Percentiles rank a stretch among this genome's conserved stretches.
Evolutionary conservation across 1,139 yeast species (phyloP).

Genomic region (Lodderomyces parapsilosis): DNA sequence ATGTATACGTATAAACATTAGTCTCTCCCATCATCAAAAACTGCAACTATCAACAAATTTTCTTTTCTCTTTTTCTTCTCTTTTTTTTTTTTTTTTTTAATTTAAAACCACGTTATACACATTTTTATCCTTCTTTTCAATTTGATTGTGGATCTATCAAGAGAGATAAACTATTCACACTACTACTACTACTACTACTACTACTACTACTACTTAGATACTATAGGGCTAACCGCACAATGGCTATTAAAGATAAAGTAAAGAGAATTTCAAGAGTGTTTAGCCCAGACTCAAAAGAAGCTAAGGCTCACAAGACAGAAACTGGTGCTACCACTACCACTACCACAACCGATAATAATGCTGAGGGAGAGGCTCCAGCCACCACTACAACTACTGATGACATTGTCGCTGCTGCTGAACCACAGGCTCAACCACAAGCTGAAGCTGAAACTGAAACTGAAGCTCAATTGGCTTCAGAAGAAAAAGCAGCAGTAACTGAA

Average conservation of each 20-base stretch:
- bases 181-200: no score
- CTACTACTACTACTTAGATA: background rate
- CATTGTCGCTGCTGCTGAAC: slow-evolving; percentile 12
- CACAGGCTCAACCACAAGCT: slow-evolving; percentile 10
- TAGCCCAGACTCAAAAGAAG: slow-evolving; percentile 22
- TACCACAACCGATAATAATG: slow-evolving; percentile 15
- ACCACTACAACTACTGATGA: slow-evolving; percentile 15
- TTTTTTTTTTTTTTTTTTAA: no score
- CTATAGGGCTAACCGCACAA: slow-evolving; percentile 13
- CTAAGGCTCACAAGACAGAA: slow-evolving; percentile 14
- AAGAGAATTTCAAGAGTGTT: slow-evolving; percentile 48
- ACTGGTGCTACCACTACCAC: slow-evolving; percentile 13
- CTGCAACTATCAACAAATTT: no score
- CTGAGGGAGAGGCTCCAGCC: slow-evolving; percentile 12
- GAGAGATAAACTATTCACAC: no score
- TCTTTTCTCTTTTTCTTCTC: no score
- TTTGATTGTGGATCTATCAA: no score
- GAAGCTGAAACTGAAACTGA: slow-evolving; percentile 16
- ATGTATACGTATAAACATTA: background rate
- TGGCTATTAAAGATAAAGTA: slow-evolving; percentile 48
- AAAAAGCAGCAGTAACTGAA: slow-evolving; percentile 9
- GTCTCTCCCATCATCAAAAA: no score
- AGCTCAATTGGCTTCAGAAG: slow-evolving; percentile 13
- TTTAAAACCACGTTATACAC: no score
- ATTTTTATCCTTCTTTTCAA: no score